A percentile compares a stretch with the other conserved stretches of the same genome.
Conservation (phyloP, 768 basidiomycete genomes). For the Hygrocybe coccinea region DNA sequence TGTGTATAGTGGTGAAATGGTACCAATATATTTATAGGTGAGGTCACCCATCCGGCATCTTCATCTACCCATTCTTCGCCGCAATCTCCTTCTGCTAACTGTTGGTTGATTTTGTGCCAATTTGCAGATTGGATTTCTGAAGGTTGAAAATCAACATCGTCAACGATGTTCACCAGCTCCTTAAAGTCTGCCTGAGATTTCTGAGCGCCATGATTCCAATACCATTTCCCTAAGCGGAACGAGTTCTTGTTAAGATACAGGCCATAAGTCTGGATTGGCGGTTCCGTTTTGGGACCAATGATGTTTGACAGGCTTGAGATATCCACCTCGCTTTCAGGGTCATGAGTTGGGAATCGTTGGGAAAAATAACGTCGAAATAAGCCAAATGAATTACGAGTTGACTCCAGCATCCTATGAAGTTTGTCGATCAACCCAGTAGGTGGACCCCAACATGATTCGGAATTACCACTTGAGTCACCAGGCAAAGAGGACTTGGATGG, state of each 20-base stretch:
- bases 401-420: no score
- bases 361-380: no score
- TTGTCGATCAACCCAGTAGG: not conserved
- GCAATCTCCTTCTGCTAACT: not conserved
- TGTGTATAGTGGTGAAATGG: conserved; percentile 1
- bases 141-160: conserved; percentile 1
- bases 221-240: not conserved
- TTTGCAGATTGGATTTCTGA: conserved; percentile 1
- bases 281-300: no score
- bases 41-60: conserved; percentile 15
- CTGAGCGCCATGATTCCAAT: conserved; percentile 6
- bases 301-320: conserved; percentile 1
- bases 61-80: conserved; percentile 6
- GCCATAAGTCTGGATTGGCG: no score
- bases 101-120: no score
- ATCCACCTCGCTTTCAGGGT: not conserved
- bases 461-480: not conserved
- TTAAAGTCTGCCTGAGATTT: conserved; percentile 8
- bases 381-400: no score
- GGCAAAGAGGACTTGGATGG: not conserved
- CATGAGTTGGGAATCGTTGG: not conserved
- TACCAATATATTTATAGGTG: conserved; percentile 6
- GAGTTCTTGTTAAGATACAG: no score
- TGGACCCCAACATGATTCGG: not conserved
- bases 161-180: conserved; percentile 9